Base-by-base conservation (phyloP, 768 basidiomycete species). In the Lactarius evosmus region DNA sequence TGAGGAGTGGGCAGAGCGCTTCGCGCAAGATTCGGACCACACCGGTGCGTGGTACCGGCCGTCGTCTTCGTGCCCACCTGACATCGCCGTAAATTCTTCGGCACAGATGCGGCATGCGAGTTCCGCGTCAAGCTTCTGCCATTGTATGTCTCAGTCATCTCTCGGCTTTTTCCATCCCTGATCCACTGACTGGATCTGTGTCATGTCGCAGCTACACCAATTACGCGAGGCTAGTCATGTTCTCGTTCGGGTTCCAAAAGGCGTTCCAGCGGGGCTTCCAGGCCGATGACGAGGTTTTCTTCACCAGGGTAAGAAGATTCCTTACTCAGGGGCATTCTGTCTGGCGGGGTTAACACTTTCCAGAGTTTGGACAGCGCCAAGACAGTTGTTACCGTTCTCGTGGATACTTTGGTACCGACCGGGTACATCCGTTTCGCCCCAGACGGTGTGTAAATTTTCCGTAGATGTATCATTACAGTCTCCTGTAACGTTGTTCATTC, bases 171-270 rank as follows among this genome's bases (percentile, higher is more conserved):
- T 4, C 7, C 9, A 14, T n/a, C 8, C 11, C 53, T 50, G 53
- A 60, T 55, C n/a, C 12, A 38, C 41, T 11, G 33, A 22, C 27
- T 17, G 36, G 8, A 17, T 29, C 14, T 25, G 2, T 58, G 16
- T 44, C n/a, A 30, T 30, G 52, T 44, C 16, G 11, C 36, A 68
- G 66, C 56, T 67, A 67, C 38, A 12, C 33, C 12, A 67, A 61
- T 53, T 69, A 80, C 62, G 75, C 75, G 25, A 74, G 78, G 9
- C 71, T 79, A 60, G 75, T 76, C 4, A 75, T 77, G 63, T 73
- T 76, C 27, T 78, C 78, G n/a, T 76, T 78, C 56, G 78, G 78
- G 25, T 78, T 80, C 71, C 75, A 78, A 63, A 72, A 76, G 33
- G 71, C 74, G 2, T 75, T 77, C 59, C 57, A 75, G 68, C 56